Evolutionary conservation across 179 eudicot species (phyloP), one percentile per base, ranked within the genome.

Genomic region (Silene coronaria): DNA sequence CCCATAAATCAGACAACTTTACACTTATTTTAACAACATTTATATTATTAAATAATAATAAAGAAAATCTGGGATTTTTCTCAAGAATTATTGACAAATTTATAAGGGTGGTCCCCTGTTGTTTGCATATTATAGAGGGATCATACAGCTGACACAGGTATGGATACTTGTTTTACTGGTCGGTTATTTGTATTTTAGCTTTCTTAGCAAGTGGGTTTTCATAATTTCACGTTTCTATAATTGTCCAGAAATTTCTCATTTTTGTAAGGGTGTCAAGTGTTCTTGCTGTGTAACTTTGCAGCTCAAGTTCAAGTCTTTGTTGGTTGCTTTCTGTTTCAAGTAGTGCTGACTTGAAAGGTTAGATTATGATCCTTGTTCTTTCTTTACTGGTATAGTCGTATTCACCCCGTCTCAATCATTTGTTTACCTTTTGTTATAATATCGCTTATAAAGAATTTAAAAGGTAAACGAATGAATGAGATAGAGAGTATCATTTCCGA

Each of bases 151-250:
- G 70, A 76, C 76, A 71, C 12, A 27, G 42, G 23, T 59, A 28
- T 42, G 61, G 45, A 66, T 66, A 65, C 48, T 16, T 19, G 38
- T 24, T 81, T 66, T 32, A 5, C 51, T 24, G 74, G 60, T 69
- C 72, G 76, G 64, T 24, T 53, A 46, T 24, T 59, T 59, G 19
- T 21, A 71, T 19, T 71, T 78, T 64, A 57, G 67, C 79, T 16
- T 70, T 27, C 78, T 70, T 23, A 53, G 63, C 81, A 81, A 77
- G 75, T 81, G 77, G 84, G 80, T 6, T 81, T 68, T 67, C 30
- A 19, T 11, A 11, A 5, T 26, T 23, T 46, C 45, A 38, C 2
- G 12, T 38, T 16, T 71, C 32, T 42, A 4, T 79, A 12, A 21
- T 51, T 63, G 48, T 67, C 22, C 26, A 51, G 9, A 77, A 63